A percentile compares a stretch with the other conserved stretches of the same genome.
phyloP scores from a whole-genome alignment of 169 alveolate species.

The Cryptosporidium andersoni region DNA sequence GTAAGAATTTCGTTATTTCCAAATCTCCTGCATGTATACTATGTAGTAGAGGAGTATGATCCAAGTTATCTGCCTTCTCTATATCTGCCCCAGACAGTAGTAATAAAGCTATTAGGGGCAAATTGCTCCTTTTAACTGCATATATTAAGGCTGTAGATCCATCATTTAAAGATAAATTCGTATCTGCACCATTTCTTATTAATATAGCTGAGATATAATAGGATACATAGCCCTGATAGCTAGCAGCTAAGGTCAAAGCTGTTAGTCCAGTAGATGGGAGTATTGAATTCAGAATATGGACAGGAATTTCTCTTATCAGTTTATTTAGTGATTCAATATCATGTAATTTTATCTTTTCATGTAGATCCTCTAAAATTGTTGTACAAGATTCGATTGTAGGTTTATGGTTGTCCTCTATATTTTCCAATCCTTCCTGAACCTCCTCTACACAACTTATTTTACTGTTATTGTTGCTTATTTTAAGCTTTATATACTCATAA shows the following conservation, averaged over 20 bases:
- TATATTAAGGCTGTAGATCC: constrained; percentile 45
- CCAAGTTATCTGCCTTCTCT: constrained; percentile 40
- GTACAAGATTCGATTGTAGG: constrained; percentile 7
- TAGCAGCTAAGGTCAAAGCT: constrained; percentile 28
- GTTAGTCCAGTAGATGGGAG: constrained; percentile 53
- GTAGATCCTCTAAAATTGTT: constrained; percentile 30
- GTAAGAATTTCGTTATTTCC: constrained; percentile 41
- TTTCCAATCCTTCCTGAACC: no score
- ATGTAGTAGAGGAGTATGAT: constrained; percentile 41
- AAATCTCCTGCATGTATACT: constrained; percentile 28
- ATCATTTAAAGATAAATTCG: neutral
- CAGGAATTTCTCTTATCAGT: constrained; percentile 7
- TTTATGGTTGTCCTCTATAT: no score
- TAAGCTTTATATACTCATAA: neutral
- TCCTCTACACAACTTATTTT: neutral
- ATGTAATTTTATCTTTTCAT: constrained; percentile 36
- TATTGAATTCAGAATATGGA: constrained; percentile 1
- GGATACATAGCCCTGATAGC: constrained; percentile 47
- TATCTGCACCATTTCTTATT: constrained; percentile 61
- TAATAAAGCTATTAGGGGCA: constrained; percentile 42
- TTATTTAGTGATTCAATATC: constrained; percentile 7
- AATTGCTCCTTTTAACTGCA: constrained; percentile 49
- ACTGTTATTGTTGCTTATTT: neutral
- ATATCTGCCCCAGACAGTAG: constrained; percentile 49
- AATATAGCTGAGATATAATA: constrained; percentile 26